Evolutionary conservation across 352 stramenopile genomes (phyloP), one percentile per base, ranked within the genome.

Genomic region (Pythium aquatile): DNA sequence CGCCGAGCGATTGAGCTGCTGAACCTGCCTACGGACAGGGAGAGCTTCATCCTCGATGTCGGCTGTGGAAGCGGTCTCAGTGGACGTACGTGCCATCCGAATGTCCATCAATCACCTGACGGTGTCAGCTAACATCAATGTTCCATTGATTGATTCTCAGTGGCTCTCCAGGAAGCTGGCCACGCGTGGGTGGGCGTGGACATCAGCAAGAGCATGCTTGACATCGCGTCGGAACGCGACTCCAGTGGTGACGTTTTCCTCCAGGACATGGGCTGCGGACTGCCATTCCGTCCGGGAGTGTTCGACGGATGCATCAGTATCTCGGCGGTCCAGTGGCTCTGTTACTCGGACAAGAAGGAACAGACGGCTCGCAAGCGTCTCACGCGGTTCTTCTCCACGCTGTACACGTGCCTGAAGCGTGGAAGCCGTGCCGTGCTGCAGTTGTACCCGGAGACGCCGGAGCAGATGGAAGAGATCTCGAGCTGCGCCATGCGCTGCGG

Each of bases 261-360:
- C 39, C 90, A 94, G 55, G 98, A 99, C 72, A 99, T 99, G 97
- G 98, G 98, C 40, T 96, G 94, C 59, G 98, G 98, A 33, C 74
- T 99, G 24, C 97, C 97, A 16, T 99, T 99, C 81, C 93, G 97
- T 61, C 88, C 95, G 1, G 97, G 96, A 8, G 90, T 97, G 0
- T 99, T 99, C 68, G 98, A 99, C 72, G 98, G 97, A 20, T 98
- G 91, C 70, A 99, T 99, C 77, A 99, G 96, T 66, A 99, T 99
- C 66, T 99, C 97, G 14, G 98, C 98, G n/a, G 75, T 99, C 29
- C 98, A 99, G 80, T 99, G 98, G 98, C 88, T 99, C 24, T 99
- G 98, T 74, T 99, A 99, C 79, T 98, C 96, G 62, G 98, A 99
- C 77, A 97, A 96, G 60, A 98, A 97, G 60, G 85, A 97, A 55